Evolutionary conservation across 768 basidiomycete genomes (phyloP).

Genomic region (Tylopilus subfusipes): DNA sequence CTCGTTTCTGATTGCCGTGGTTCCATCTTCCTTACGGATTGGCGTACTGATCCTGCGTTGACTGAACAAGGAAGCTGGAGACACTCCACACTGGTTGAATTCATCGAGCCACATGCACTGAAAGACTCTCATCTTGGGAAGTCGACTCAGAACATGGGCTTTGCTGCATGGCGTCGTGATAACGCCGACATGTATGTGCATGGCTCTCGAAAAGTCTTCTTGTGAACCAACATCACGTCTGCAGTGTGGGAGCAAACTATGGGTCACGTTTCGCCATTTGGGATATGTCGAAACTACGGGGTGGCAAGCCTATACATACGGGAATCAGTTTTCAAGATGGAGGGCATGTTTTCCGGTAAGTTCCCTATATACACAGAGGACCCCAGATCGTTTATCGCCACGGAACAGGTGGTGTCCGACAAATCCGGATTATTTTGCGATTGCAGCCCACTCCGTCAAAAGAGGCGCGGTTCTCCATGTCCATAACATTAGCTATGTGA

Average conservation of each 20-base stretch:
- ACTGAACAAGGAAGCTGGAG: constrained; percentile 53
- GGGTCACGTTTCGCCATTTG: constrained; percentile 72
- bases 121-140: constrained; percentile 48
- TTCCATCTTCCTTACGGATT: constrained; percentile 75
- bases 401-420: constrained; percentile 69
- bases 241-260: constrained; percentile 72
- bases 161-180: constrained; percentile 68
- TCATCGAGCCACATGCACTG: constrained; percentile 66
- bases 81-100: constrained; percentile 63
- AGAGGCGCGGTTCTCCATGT: constrained; percentile 69
- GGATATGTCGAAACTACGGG: constrained; percentile 68
- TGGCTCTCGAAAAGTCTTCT: not conserved
- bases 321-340: constrained; percentile 67
- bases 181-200: constrained; percentile 66
- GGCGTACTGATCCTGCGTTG: constrained; percentile 67
- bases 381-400: not conserved
- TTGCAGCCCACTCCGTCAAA: constrained; percentile 55
- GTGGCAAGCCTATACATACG: constrained; percentile 66
- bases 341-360: constrained; percentile 62
- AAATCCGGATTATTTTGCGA: constrained; percentile 73
- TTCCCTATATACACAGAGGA: not conserved
- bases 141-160: constrained; percentile 48
- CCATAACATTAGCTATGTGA: constrained; percentile 61
- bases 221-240: not conserved
- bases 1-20: constrained; percentile 74